phyloP scores from a whole-genome alignment of 106 monocot species.

The Dendrobium catenatum region DNA sequence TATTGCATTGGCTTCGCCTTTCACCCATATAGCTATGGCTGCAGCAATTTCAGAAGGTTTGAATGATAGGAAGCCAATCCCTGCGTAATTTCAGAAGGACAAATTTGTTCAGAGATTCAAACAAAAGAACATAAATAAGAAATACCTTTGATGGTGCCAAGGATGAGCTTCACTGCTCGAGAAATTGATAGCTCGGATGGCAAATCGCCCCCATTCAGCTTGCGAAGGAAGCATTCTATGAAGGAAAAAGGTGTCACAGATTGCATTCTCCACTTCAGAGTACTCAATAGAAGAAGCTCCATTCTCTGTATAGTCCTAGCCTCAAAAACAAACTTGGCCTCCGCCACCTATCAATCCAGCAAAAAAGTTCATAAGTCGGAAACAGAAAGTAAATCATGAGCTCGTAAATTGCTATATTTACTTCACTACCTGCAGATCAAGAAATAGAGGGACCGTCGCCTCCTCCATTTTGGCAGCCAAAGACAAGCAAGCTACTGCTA shows the following conservation, averaged over 20 bases:
- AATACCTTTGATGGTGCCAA: slow-evolving; percentile 41
- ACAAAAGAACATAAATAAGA: not conserved
- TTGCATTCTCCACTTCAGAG: slow-evolving; percentile 72
- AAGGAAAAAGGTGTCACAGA: slow-evolving; percentile 66
- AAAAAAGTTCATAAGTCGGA: not conserved
- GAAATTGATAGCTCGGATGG: slow-evolving; percentile 17
- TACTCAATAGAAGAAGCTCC: slow-evolving; percentile 56
- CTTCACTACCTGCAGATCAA: slow-evolving; percentile 72
- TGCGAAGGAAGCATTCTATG: slow-evolving; percentile 41
- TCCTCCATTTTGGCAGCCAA: slow-evolving; percentile 84
- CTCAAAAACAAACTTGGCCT: slow-evolving; percentile 45
- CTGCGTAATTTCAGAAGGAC: slow-evolving; percentile 28
- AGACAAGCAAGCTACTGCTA: slow-evolving; percentile 75
- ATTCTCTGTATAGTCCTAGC: slow-evolving; percentile 62
- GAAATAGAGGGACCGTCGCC: slow-evolving; percentile 44
- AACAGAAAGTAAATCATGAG: not conserved
- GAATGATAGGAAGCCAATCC: slow-evolving; percentile 53
- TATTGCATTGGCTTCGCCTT: slow-evolving; percentile 13
- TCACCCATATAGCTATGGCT: slow-evolving; percentile 39
- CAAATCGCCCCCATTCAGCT: slow-evolving; percentile 21
- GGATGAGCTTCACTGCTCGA: slow-evolving; percentile 27
- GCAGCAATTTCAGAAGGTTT: slow-evolving; percentile 73
- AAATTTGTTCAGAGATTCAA: not conserved
- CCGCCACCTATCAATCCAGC: slow-evolving; percentile 27
- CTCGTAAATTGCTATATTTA: not conserved